Percentiles rank a stretch among this genome's conserved stretches.
phyloP scores from a whole-genome alignment of 768 basidiomycete genomes.

The Amyloporia xantha region DNA sequence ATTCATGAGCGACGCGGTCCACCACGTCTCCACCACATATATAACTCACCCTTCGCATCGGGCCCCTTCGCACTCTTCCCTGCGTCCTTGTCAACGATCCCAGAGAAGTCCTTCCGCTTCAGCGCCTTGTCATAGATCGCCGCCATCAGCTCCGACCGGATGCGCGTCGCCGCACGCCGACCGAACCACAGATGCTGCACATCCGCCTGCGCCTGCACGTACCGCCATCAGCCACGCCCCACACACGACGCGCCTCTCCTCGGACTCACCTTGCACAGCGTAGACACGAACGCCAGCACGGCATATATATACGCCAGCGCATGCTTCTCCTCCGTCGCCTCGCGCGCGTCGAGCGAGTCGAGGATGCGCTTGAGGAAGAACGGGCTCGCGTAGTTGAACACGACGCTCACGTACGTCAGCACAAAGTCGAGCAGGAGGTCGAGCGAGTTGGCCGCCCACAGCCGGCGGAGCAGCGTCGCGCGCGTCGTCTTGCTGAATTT shows the following conservation, averaged over 20 bases:
- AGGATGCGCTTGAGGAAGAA: constrained; percentile 81
- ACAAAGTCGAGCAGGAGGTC: constrained; percentile 54
- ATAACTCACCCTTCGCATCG: background rate
- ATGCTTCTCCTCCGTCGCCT: constrained; percentile 39
- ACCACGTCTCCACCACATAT: background rate
- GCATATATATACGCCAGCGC: constrained; percentile 74
- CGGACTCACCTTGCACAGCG: constrained; percentile 36
- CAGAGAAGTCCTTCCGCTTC: constrained; percentile 78
- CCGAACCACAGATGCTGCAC: constrained; percentile 76
- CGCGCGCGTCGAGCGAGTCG: constrained; percentile 39
- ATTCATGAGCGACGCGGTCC: background rate
- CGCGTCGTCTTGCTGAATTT: constrained; percentile 33
- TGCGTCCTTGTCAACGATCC: constrained; percentile 54
- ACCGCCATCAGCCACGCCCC: constrained; percentile 21
- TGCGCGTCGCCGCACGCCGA: constrained; percentile 65
- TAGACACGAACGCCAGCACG: constrained; percentile 61
- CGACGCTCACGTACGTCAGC: constrained; percentile 61
- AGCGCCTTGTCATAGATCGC: constrained; percentile 86
- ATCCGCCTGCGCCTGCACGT: constrained; percentile 45
- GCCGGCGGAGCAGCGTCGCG: constrained; percentile 35
- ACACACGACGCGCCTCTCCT: constrained; percentile 21
- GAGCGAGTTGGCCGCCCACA: constrained; percentile 39
- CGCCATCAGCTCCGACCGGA: constrained; percentile 77
- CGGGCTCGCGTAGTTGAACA: constrained; percentile 75
- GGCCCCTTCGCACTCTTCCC: constrained; percentile 26